Conservation (phyloP, 495 filamentous ascomycete species). For the Saxophila tyrrhenica region DNA sequence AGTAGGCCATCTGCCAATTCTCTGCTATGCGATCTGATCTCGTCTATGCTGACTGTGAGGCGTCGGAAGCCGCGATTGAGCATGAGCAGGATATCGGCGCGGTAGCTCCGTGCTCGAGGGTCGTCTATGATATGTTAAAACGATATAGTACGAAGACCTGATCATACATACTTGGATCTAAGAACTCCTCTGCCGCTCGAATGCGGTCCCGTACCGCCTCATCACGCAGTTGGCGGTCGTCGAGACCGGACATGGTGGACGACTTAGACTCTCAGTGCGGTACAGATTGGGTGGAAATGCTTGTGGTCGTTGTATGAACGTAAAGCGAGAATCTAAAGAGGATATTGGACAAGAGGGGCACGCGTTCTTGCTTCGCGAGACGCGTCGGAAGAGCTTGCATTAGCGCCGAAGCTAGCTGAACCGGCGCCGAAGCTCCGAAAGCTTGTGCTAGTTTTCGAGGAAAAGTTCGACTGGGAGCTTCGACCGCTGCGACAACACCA, state of each 20-base stretch:
- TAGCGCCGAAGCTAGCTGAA: no score
- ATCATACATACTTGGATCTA: slow-evolving; percentile 74
- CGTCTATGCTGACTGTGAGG: slow-evolving; percentile 76
- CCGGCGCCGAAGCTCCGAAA: background rate
- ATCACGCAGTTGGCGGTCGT: slow-evolving; percentile 62
- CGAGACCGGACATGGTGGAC: slow-evolving; percentile 35
- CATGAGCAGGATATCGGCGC: slow-evolving; percentile 84
- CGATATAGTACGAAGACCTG: no score
- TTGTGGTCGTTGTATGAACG: no score
- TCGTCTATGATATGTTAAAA: slow-evolving; percentile 37
- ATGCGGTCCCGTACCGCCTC: slow-evolving; percentile 71
- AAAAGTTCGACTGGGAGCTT: no score
- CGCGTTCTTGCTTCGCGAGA: no score
- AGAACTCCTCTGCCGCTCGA: slow-evolving; percentile 69
- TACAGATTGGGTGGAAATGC: no score
- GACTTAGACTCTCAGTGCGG: no score
- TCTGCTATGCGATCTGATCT: slow-evolving; percentile 79
- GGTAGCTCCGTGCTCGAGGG: slow-evolving; percentile 56
- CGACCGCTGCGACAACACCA: no score
- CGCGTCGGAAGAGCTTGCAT: no score
- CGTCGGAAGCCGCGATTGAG: slow-evolving; percentile 73
- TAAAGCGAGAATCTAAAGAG: no score
- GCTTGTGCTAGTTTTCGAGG: background rate
- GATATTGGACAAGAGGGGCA: no score
- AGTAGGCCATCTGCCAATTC: slow-evolving; percentile 80